A percentile compares a stretch with the other conserved stretches of the same genome.
These are phyloP conservation scores for Galerina marginata DNA, from an alignment of 768 basidiomycete species.

Conservation along the genomic window DNA sequence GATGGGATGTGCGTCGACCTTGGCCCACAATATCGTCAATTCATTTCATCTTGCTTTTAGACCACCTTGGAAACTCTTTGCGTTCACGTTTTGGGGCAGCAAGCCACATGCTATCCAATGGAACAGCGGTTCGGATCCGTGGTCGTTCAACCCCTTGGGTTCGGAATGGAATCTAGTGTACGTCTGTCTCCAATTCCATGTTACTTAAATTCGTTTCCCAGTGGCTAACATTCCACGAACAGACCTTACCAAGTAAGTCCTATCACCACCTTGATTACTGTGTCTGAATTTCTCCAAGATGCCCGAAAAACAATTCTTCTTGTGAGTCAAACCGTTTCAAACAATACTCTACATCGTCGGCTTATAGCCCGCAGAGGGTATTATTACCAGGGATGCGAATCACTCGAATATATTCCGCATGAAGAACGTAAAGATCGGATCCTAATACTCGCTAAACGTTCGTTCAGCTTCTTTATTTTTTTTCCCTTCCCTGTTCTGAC, in stretches of 20 bases:
- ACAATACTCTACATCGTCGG: background rate
- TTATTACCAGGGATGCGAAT: conserved; percentile 14
- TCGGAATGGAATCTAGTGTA: conserved; percentile 21
- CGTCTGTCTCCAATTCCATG: background rate
- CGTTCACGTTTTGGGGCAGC: conserved; percentile 20
- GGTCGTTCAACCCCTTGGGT: conserved; percentile 19
- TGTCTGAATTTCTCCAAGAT: conserved; percentile 5
- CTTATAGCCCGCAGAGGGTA: conserved; percentile 7
- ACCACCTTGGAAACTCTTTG: conserved; percentile 20
- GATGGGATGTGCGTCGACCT: conserved; percentile 10
- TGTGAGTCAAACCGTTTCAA: background rate
- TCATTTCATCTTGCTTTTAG: conserved; percentile 1
- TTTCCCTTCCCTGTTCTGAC: background rate
- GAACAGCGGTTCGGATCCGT: conserved; percentile 7
- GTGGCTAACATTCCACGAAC: background rate
- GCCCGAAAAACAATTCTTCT: conserved; percentile 19
- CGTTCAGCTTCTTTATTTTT: background rate
- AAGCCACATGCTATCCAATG: conserved; percentile 11
- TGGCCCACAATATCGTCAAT: background rate
- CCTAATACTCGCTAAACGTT: conserved; percentile 18
- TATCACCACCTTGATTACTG: background rate
- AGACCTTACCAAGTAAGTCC: conserved; percentile 4
- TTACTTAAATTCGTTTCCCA: background rate
- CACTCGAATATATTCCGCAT: conserved; percentile 10
- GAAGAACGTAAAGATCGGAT: conserved; percentile 13